A percentile compares a stretch with the other conserved stretches of the same genome.
These are phyloP conservation scores for Rhododendron vialii DNA, from an alignment of 148 eudicot genomes.

Conservation along the genomic window DNA sequence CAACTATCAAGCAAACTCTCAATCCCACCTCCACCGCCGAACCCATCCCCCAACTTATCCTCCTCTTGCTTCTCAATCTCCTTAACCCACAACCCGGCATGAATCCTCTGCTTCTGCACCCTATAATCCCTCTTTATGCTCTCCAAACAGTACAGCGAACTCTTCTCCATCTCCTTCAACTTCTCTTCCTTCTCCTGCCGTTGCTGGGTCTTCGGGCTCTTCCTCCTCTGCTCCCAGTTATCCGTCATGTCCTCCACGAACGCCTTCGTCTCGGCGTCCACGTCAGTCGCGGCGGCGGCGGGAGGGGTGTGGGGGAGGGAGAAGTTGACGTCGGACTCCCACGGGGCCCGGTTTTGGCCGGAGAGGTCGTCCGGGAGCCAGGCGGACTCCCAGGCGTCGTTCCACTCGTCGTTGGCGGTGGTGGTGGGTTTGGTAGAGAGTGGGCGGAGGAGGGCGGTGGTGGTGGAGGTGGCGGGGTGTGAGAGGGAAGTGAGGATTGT, in stretches of 20 bases:
- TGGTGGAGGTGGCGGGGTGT: conserved; percentile 5
- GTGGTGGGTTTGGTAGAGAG: conserved; percentile 26
- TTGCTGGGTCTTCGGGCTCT: conserved; percentile 6
- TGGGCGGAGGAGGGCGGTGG: conserved; percentile 10
- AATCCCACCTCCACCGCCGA: conserved; percentile 50
- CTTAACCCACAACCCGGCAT: conserved; percentile 79
- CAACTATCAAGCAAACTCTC: conserved; percentile 77
- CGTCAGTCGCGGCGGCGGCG: background rate
- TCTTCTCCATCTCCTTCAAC: background rate
- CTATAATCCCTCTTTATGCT: conserved; percentile 79
- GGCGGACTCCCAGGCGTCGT: conserved; percentile 77
- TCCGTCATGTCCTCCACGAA: conserved; percentile 87
- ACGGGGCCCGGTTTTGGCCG: conserved; percentile 45
- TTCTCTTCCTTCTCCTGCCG: background rate
- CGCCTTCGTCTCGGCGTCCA: conserved; percentile 66
- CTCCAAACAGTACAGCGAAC: conserved; percentile 57
- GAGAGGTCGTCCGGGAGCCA: conserved; percentile 78
- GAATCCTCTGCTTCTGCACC: conserved; percentile 84
- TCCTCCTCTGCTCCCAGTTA: conserved; percentile 76
- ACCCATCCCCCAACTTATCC: conserved; percentile 54
- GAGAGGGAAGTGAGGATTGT: background rate
- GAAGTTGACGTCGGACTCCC: conserved; percentile 62
- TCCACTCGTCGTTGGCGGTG: conserved; percentile 52
- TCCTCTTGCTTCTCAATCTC: conserved; percentile 83
- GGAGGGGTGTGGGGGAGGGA: conserved; percentile 20